phyloP scores from a whole-genome alignment of 1,139 yeast species.

The Zygotorulaspora mrakii region DNA sequence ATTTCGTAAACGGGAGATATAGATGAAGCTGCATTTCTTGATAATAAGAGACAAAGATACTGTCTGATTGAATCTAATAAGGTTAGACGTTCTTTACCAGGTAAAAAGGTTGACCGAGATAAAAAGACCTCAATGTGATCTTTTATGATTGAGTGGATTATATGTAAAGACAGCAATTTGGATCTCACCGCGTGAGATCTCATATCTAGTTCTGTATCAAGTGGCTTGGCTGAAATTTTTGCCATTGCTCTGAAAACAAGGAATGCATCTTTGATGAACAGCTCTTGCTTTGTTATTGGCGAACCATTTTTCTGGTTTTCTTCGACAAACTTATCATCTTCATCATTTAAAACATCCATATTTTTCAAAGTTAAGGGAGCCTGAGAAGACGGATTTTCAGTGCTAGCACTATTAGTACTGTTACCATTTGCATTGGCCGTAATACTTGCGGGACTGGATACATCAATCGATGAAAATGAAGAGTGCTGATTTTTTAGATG shows the following conservation, averaged over 20 bases:
- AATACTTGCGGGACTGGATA: neutral
- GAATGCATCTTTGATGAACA: slow-evolving; percentile 84
- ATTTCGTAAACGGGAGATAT: slow-evolving; percentile 90
- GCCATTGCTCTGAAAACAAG: slow-evolving; percentile 92
- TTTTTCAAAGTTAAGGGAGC: slow-evolving; percentile 54
- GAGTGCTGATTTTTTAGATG: slow-evolving; percentile 27
- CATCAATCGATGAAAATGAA: slow-evolving; percentile 6
- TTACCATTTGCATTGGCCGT: neutral
- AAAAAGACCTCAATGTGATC: slow-evolving; percentile 82
- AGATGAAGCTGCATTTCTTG: slow-evolving; percentile 91
- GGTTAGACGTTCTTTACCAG: slow-evolving; percentile 56
- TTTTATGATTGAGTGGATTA: slow-evolving; percentile 79
- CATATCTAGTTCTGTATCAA: slow-evolving; percentile 79
- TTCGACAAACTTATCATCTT: slow-evolving; percentile 51
- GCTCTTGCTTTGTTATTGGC: slow-evolving; percentile 55
- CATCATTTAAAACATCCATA: slow-evolving; percentile 54
- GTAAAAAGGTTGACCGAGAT: slow-evolving; percentile 58
- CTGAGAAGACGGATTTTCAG: slow-evolving; percentile 8
- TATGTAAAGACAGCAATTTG: slow-evolving; percentile 80
- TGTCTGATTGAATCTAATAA: slow-evolving; percentile 81
- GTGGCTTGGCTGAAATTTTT: slow-evolving; percentile 76
- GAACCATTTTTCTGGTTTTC: slow-evolving; percentile 41
- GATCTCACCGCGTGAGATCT: slow-evolving; percentile 90
- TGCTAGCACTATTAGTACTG: slow-evolving; percentile 1
- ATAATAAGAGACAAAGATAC: slow-evolving; percentile 74